Percentiles rank a stretch among this genome's conserved stretches.
Evolutionary conservation across 2,329 filamentous ascomycete species (phyloP).

Genomic region (Aspergillus sp.): DNA sequence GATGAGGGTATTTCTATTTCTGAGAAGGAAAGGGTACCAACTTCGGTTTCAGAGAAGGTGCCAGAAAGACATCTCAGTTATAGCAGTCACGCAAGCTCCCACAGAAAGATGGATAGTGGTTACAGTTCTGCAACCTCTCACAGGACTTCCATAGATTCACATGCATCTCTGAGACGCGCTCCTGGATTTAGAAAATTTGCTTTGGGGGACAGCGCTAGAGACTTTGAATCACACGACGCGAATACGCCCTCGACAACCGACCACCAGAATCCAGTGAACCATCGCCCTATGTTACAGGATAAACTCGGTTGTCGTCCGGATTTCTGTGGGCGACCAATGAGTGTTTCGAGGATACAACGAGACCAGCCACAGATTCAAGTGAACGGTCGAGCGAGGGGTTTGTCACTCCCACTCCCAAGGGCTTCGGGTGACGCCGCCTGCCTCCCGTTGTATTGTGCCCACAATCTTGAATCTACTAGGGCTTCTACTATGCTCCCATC

Average conservation of each 20-base stretch:
- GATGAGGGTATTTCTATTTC: constrained; percentile 18
- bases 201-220: constrained; percentile 15
- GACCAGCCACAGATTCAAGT: constrained; percentile 5
- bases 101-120: constrained; percentile 38
- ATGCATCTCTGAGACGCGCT: constrained; percentile 17
- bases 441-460: constrained; percentile 15
- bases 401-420: constrained; percentile 9
- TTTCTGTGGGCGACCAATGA: constrained; percentile 10
- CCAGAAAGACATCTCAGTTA: constrained; percentile 11
- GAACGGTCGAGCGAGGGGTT: constrained; percentile 12
- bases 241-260: background rate
- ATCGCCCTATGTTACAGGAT: constrained; percentile 21
- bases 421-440: background rate
- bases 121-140: constrained; percentile 39
- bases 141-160: constrained; percentile 28
- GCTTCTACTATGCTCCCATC: background rate
- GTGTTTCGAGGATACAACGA: constrained; percentile 16
- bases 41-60: constrained; percentile 15
- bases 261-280: constrained; percentile 16
- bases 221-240: constrained; percentile 3
- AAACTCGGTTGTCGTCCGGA: constrained; percentile 15
- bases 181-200: constrained; percentile 15
- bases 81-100: constrained; percentile 22
- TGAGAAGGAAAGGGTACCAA: constrained; percentile 20
- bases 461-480: constrained; percentile 8